phyloP scores from a whole-genome alignment of 257 asterid species.

The Apocynum venetum region DNA sequence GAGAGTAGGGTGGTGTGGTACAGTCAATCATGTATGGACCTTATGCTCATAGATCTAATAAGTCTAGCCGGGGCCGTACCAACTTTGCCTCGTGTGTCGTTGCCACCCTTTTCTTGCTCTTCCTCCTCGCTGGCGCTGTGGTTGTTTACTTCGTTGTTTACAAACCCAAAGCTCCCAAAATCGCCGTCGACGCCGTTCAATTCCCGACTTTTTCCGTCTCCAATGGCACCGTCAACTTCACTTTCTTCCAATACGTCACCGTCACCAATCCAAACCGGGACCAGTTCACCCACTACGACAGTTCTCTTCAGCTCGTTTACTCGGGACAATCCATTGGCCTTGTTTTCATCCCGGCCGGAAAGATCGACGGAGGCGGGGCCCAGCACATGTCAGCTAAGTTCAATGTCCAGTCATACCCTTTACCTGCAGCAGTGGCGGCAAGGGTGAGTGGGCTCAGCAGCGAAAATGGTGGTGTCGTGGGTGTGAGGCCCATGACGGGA shows the following conservation, averaged over 20 bases:
- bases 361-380: constrained; percentile 62
- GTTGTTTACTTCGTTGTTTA: constrained; percentile 67
- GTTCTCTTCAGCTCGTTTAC: constrained; percentile 84
- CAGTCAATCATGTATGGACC: constrained; percentile 43
- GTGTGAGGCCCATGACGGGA: constrained; percentile 31
- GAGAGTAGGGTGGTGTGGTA: not conserved
- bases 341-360: constrained; percentile 89
- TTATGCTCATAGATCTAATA: constrained; percentile 44
- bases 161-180: constrained; percentile 77
- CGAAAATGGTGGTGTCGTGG: constrained; percentile 16
- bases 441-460: constrained; percentile 11
- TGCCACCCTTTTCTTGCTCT: constrained; percentile 69
- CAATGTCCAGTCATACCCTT: constrained; percentile 64
- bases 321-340: constrained; percentile 80
- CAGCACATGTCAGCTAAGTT: constrained; percentile 92
- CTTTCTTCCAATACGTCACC: constrained; percentile 81
- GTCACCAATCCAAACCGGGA: constrained; percentile 89
- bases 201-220: constrained; percentile 78
- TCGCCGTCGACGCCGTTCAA: constrained; percentile 80
- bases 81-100: constrained; percentile 76
- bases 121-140: constrained; percentile 50
- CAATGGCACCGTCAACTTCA: constrained; percentile 76
- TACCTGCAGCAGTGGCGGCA: constrained; percentile 33
- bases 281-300: constrained; percentile 90
- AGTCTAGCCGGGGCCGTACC: constrained; percentile 43